Conservation (phyloP, 2,329 filamentous ascomycete species). For the Claviceps lovelessii region DNA sequence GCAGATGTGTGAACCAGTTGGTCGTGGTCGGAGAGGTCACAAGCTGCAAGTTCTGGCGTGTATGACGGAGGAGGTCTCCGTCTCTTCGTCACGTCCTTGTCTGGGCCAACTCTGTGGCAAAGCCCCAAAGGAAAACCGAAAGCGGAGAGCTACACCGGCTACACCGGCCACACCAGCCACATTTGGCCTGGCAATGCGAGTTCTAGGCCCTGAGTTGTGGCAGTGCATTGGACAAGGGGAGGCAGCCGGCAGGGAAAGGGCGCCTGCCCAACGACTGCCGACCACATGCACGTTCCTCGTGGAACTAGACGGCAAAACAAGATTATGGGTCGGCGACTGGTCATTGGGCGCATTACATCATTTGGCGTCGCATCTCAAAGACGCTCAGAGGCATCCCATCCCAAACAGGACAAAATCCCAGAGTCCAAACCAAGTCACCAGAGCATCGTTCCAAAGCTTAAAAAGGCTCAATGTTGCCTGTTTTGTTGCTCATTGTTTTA, state of each 20-base stretch:
- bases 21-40: not conserved
- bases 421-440: not conserved
- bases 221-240: slow-evolving; percentile 1
- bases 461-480: not conserved
- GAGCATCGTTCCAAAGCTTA: not conserved
- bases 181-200: not conserved
- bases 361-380: slow-evolving; percentile 6
- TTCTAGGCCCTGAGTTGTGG: not conserved
- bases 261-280: not conserved
- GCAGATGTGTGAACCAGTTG: not conserved
- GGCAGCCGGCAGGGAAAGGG: slow-evolving; percentile 1
- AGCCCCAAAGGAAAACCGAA: not conserved
- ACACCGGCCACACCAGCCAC: not conserved
- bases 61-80: not conserved
- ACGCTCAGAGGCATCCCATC: not conserved
- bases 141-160: not conserved
- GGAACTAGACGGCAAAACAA: not conserved
- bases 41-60: not conserved
- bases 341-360: slow-evolving; percentile 12
- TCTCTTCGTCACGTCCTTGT: not conserved
- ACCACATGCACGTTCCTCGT: not conserved
- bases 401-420: not conserved
- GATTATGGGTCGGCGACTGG: not conserved
- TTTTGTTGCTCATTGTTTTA: not conserved
- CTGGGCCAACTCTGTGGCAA: not conserved